Conservation (phyloP, 306 rosid genomes). For the Senna siamea region DNA sequence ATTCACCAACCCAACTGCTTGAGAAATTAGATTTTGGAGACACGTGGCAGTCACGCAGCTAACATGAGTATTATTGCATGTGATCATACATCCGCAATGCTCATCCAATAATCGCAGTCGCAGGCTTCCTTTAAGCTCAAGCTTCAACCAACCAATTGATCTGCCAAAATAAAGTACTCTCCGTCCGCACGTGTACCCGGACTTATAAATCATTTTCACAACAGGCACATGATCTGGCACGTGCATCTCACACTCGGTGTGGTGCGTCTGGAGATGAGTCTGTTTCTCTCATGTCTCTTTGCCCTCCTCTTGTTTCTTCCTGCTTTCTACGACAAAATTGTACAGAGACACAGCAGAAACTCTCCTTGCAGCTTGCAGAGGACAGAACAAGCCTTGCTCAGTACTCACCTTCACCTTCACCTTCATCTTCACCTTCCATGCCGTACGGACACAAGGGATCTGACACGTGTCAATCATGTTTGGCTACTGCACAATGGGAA, state of each 20-base stretch:
- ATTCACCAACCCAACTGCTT: too few relatives aligned
- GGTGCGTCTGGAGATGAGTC: neutral
- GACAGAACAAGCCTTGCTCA: neutral
- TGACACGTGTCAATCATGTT: neutral
- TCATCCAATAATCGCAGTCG: neutral
- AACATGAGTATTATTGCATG: neutral
- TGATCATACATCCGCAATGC: neutral
- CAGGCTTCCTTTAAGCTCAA: too few relatives aligned
- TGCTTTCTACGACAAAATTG: neutral
- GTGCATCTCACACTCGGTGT: neutral
- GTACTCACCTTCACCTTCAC: too few relatives aligned
- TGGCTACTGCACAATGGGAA: too few relatives aligned
- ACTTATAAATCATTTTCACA: neutral
- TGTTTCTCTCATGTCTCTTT: neutral
- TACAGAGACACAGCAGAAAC: conserved; percentile 1
- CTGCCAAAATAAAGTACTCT: neutral
- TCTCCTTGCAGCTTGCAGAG: neutral
- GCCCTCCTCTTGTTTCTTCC: neutral
- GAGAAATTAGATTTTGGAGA: too few relatives aligned
- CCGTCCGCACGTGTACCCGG: neutral
- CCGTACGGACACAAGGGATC: conserved; percentile 5
- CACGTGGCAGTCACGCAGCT: neutral
- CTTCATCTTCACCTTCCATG: neutral
- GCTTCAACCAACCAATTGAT: too few relatives aligned
- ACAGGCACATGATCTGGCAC: neutral